Evolutionary conservation across 345 rosid species (phyloP).

Genomic region (Acer saccharum): DNA sequence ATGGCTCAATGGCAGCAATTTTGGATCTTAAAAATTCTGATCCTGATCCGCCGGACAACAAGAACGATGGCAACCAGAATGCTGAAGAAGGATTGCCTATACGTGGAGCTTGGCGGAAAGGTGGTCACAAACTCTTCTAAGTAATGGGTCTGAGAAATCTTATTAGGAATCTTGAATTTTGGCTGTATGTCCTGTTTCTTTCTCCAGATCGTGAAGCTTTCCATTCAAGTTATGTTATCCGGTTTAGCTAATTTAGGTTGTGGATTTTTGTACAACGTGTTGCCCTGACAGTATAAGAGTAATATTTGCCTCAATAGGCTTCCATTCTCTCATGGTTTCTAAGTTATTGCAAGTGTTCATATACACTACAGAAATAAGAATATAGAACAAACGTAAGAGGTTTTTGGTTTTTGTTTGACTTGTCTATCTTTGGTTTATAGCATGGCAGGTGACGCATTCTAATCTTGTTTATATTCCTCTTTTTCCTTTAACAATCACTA

Average conservation of each 20-base stretch:
- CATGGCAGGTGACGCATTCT: no score
- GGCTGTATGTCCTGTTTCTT: not conserved
- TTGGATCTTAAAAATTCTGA: conserved; percentile 47
- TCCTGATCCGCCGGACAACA: conserved; percentile 29
- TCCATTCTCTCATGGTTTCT: not conserved
- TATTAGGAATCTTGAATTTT: not conserved
- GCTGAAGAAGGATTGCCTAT: conserved; percentile 41
- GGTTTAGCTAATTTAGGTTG: not conserved
- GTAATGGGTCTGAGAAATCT: not conserved
- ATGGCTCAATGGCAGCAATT: conserved; percentile 69
- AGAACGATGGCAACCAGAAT: conserved; percentile 32
- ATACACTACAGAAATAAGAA: conserved; percentile 7
- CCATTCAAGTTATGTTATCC: not conserved
- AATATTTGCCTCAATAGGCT: conserved; percentile 1
- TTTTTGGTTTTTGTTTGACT: not conserved
- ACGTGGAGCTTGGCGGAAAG: conserved; percentile 76
- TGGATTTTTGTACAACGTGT: not conserved
- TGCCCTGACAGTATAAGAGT: not conserved
- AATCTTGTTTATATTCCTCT: not conserved
- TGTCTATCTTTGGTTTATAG: not conserved
- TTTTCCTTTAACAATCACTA: not conserved
- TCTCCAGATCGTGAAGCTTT: not conserved
- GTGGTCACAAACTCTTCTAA: conserved; percentile 61
- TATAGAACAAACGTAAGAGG: not conserved
- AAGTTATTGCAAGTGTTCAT: conserved; percentile 3